Percentiles rank a stretch among this genome's conserved stretches.
Conservation (phyloP, 1,139 yeast species). For the Pichia sp. region DNA sequence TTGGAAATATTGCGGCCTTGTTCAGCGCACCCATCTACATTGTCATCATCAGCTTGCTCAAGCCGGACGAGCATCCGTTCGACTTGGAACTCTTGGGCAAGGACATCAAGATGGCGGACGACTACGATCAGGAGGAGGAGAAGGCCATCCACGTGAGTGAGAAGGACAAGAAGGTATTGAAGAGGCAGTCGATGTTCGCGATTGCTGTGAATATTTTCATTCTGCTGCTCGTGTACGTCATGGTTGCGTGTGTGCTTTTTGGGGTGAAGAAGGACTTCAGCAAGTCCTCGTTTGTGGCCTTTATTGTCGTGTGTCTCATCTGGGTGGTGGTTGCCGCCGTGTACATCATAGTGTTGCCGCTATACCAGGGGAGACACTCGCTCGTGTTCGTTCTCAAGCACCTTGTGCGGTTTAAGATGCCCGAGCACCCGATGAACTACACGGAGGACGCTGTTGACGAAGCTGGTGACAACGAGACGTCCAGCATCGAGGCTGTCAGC, state of each 20-base stretch:
- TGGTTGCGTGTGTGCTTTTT: constrained; percentile 71
- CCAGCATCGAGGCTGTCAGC: constrained; percentile 1
- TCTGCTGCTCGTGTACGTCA: constrained; percentile 31
- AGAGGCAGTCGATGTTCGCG: constrained; percentile 23
- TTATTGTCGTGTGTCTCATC: constrained; percentile 70
- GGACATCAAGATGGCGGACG: constrained; percentile 57
- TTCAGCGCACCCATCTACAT: constrained; percentile 34
- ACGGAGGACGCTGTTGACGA: background rate
- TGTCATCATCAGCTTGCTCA: constrained; percentile 49
- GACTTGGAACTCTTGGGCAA: constrained; percentile 57
- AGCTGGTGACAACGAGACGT: background rate
- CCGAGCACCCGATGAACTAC: constrained; percentile 13
- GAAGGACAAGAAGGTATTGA: constrained; percentile 23
- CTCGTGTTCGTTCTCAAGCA: constrained; percentile 12
- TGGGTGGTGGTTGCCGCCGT: constrained; percentile 48
- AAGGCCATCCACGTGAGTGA: constrained; percentile 32
- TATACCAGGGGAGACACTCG: constrained; percentile 37
- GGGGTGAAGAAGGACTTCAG: constrained; percentile 70
- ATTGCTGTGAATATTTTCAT: constrained; percentile 25
- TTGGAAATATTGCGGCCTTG: constrained; percentile 39
- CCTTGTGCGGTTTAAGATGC: constrained; percentile 7
- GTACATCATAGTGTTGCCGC: constrained; percentile 36
- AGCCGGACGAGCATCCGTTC: constrained; percentile 63
- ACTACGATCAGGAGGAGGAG: constrained; percentile 52
- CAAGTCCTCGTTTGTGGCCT: constrained; percentile 70